Percentiles rank a stretch among this genome's conserved stretches.
Evolutionary conservation across 257 asterid species (phyloP).

Genomic region (Lithospermum erythrorhizon): DNA sequence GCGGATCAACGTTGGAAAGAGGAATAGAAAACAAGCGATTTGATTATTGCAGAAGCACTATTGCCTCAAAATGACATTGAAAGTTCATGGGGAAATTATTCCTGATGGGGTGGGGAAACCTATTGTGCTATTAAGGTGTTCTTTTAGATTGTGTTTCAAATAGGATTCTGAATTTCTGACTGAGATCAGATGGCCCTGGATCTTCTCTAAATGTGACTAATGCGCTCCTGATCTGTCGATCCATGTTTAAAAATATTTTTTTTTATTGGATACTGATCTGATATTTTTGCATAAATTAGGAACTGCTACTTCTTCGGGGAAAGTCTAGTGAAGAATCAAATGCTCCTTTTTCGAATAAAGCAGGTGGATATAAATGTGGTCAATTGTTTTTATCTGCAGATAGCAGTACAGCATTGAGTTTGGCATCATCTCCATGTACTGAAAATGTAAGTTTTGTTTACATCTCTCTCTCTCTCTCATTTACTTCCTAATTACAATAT

Average conservation of each 20-base stretch:
- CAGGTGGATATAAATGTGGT: slow-evolving; percentile 36
- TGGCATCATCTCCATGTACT: slow-evolving; percentile 33
- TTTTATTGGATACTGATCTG: neutral
- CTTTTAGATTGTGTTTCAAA: no score
- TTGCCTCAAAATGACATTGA: no score
- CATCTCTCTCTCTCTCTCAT: neutral
- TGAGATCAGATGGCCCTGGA: neutral
- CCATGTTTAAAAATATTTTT: neutral
- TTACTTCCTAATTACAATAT: neutral
- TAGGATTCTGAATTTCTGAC: no score
- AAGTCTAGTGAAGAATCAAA: slow-evolving; percentile 13
- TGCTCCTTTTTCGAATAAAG: slow-evolving; percentile 14
- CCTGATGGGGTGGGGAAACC: no score
- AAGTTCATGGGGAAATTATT: no score
- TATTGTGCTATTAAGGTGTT: no score
- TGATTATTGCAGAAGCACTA: no score
- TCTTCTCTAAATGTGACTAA: neutral
- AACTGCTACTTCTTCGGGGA: slow-evolving; percentile 18
- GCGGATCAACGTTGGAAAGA: no score
- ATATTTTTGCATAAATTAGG: slow-evolving; percentile 15
- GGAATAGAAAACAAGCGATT: no score
- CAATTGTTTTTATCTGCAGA: slow-evolving; percentile 45
- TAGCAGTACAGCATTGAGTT: slow-evolving; percentile 37
- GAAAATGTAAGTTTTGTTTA: slow-evolving; percentile 32
- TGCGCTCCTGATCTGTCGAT: neutral